phyloP scores from a whole-genome alignment of 2,329 filamentous ascomycete genomes.

The Karstenula rhodostoma region DNA sequence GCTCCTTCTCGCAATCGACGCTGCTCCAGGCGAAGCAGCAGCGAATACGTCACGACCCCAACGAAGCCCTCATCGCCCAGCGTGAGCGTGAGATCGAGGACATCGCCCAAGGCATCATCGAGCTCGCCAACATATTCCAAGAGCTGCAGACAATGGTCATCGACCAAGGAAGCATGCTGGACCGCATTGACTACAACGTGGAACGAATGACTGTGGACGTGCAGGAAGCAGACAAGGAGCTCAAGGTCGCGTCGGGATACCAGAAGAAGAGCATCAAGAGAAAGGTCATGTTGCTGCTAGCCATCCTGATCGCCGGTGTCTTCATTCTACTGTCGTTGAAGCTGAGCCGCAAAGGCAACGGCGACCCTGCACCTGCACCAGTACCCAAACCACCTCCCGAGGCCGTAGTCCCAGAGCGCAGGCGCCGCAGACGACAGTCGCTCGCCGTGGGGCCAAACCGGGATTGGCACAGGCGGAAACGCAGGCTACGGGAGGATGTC shows the following conservation, averaged over 20 bases:
- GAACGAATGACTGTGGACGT: constrained; percentile 94
- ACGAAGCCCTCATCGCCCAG: constrained; percentile 83
- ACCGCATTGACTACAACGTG: constrained; percentile 80
- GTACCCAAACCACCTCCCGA: constrained; percentile 32
- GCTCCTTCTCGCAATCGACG: constrained; percentile 88
- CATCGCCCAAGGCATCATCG: constrained; percentile 97
- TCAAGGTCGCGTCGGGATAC: constrained; percentile 86
- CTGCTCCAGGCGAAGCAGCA: constrained; percentile 78
- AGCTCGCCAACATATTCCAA: constrained; percentile 94
- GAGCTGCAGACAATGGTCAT: constrained; percentile 90
- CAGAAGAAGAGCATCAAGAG: constrained; percentile 88
- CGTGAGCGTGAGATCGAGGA: constrained; percentile 97
- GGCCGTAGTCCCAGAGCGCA: constrained; percentile 9
- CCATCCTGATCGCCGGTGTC: constrained; percentile 83
- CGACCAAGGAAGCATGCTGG: constrained; percentile 61
- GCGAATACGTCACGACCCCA: constrained; percentile 68
- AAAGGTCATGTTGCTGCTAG: constrained; percentile 88
- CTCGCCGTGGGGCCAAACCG: constrained; percentile 29
- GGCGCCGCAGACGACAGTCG: constrained; percentile 26
- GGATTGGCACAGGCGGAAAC: constrained; percentile 47
- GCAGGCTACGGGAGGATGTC: constrained; percentile 39
- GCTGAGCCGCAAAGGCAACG: constrained; percentile 64
- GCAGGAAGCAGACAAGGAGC: constrained; percentile 89
- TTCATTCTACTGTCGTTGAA: constrained; percentile 85
- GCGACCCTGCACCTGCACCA: constrained; percentile 27